These are phyloP conservation scores for Penicillium sp. DNA, from an alignment of 2,329 filamentous ascomycete genomes.

Conservation along the genomic window DNA sequence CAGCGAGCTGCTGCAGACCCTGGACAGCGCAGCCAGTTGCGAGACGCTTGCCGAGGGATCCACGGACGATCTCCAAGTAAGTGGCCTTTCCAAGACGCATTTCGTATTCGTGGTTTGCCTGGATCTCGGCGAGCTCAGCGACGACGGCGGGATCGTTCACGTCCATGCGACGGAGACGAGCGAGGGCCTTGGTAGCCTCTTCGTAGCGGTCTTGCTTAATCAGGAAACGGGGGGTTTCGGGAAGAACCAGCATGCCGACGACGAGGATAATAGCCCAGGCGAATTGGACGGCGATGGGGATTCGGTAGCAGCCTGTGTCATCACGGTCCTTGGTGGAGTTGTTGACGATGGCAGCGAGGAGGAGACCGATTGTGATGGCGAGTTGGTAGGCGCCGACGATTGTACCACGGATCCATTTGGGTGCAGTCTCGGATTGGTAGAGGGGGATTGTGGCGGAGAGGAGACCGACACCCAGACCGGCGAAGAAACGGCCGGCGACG, in stretches of 20 bases:
- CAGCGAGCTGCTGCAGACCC: conserved; percentile 42
- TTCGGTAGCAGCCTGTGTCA: conserved; percentile 69
- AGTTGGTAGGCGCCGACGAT: conserved; percentile 77
- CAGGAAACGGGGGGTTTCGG: conserved; percentile 79
- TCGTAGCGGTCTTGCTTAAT: conserved; percentile 73
- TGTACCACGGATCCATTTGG: conserved; percentile 71
- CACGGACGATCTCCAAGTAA: conserved; percentile 19
- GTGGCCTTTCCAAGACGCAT: conserved; percentile 32
- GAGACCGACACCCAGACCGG: conserved; percentile 66
- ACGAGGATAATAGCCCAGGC: conserved; percentile 76
- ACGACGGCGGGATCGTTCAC: conserved; percentile 68
- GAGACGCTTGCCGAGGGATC: conserved; percentile 37
- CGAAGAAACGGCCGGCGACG: conserved; percentile 52
- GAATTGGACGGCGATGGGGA: conserved; percentile 77
- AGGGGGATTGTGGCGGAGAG: conserved; percentile 62
- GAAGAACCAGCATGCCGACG: conserved; percentile 69
- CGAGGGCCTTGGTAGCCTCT: conserved; percentile 60
- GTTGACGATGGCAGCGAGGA: conserved; percentile 70
- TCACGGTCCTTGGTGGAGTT: conserved; percentile 64
- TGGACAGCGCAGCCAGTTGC: conserved; percentile 41
- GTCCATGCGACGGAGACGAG: conserved; percentile 67
- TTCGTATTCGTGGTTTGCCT: conserved; percentile 85
- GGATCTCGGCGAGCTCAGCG: conserved; percentile 75
- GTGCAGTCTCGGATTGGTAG: conserved; percentile 77
- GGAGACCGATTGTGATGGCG: conserved; percentile 72